These are phyloP conservation scores for Pistacia integerrima DNA, from an alignment of 345 rosid genomes.

Conservation along the genomic window DNA sequence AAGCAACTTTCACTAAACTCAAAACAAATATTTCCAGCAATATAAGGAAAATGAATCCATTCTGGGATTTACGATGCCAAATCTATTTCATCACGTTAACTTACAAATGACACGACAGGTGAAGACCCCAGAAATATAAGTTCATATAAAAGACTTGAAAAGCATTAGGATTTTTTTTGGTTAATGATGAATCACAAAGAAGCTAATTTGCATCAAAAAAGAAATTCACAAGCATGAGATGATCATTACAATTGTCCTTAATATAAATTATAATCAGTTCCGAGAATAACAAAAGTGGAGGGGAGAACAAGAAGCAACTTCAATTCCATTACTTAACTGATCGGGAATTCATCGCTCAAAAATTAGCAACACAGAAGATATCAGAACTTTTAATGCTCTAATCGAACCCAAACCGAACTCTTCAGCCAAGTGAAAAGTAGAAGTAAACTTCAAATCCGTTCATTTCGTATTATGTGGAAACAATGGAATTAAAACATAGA, in stretches of 20 bases:
- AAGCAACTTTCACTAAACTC: slow-evolving; percentile 23
- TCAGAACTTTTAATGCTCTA: not conserved
- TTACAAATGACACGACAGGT: not conserved
- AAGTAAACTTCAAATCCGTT: not conserved
- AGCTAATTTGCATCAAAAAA: not conserved
- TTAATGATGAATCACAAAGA: not conserved
- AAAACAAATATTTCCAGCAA: not conserved
- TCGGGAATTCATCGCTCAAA: not conserved
- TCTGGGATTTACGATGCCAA: not conserved
- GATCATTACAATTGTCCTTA: not conserved
- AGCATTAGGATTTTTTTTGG: not conserved
- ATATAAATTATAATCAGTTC: not conserved
- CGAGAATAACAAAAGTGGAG: not conserved
- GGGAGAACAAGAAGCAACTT: not conserved
- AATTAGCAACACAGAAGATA: not conserved
- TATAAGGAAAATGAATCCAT: not conserved
- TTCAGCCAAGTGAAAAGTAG: not conserved
- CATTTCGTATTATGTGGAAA: not conserved
- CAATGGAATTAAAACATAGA: not conserved
- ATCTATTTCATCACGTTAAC: slow-evolving; percentile 10
- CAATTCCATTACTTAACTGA: not conserved
- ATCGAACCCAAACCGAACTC: not conserved
- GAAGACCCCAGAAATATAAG: not conserved
- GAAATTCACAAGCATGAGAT: not conserved
- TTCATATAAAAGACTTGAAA: not conserved